Conservation (phyloP, 163 green algal genomes). For the Chlamydomonas reinhardtii region DNA sequence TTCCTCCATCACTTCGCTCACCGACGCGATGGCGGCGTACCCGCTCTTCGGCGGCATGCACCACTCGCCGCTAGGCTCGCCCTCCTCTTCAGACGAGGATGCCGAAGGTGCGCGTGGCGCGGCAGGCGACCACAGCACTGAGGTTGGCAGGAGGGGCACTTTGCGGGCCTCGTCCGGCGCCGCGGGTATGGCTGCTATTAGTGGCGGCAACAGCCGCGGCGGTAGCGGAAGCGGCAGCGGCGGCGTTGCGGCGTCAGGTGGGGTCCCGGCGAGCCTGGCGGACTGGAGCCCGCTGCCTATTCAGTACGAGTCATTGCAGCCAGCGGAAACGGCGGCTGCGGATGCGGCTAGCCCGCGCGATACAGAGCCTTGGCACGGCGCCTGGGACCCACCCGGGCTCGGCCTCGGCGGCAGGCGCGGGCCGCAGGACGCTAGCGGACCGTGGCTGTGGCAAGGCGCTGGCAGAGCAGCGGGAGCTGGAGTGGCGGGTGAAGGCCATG, state of each 20-base stretch:
- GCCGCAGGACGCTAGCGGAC: not conserved
- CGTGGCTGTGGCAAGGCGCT: not conserved
- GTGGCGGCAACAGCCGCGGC: not conserved
- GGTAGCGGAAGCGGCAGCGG: no score
- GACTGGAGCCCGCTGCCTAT: slow-evolving; percentile 11
- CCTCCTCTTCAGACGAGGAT: not conserved
- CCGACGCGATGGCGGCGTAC: slow-evolving; percentile 2
- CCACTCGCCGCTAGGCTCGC: slow-evolving; percentile 22
- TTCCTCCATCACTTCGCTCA: no score
- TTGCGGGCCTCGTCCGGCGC: not conserved
- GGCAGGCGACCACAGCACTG: no score
- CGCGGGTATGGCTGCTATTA: not conserved
- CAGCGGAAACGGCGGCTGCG: not conserved
- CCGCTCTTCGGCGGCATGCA: slow-evolving; percentile 6
- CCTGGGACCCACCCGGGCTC: not conserved
- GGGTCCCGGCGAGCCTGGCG: not conserved
- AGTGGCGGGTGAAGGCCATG: no score
- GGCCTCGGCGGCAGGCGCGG: no score
- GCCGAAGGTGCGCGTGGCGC: not conserved
- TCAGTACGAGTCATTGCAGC: slow-evolving; percentile 27
- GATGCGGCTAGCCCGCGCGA: not conserved
- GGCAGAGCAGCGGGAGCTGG: no score
- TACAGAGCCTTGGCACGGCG: slow-evolving; percentile 22
- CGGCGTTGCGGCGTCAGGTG: no score
- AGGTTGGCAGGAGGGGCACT: no score